Conservation (phyloP, 2,329 filamentous ascomycete genomes). For the Pseudogymnoascus sp. region DNA sequence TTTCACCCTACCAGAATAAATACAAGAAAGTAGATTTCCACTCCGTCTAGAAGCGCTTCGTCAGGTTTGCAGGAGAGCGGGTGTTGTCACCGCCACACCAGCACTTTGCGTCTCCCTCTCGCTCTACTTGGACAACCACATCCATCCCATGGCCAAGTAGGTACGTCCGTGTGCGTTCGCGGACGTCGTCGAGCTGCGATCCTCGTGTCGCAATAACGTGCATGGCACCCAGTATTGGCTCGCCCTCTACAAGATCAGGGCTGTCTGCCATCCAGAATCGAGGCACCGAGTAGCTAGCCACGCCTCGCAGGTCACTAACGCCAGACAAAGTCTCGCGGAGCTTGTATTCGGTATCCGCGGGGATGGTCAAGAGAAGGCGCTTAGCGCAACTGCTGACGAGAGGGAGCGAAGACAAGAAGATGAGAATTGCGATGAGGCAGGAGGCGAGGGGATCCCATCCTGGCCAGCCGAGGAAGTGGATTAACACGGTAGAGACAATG, state of each 20-base stretch:
- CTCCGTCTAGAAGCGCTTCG: not conserved
- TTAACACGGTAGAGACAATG: slow-evolving; percentile 81
- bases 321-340: slow-evolving; percentile 80
- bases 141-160: slow-evolving; percentile 66
- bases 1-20: not conserved
- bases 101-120: slow-evolving; percentile 63
- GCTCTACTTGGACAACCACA: slow-evolving; percentile 78
- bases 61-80: not conserved
- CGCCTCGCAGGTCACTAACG: slow-evolving; percentile 72
- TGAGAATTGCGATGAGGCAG: slow-evolving; percentile 85
- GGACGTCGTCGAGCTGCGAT: slow-evolving; percentile 73
- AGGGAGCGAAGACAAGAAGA: slow-evolving; percentile 85
- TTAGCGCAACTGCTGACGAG: slow-evolving; percentile 79
- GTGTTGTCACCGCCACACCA: slow-evolving; percentile 42
- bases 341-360: slow-evolving; percentile 77
- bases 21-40: not conserved
- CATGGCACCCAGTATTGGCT: slow-evolving; percentile 69
- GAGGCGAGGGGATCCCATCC: slow-evolving; percentile 94
- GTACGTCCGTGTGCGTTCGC: slow-evolving; percentile 66
- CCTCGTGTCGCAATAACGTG: slow-evolving; percentile 70
- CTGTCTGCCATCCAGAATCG: slow-evolving; percentile 88
- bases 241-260: slow-evolving; percentile 27
- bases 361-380: slow-evolving; percentile 74
- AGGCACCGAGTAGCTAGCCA: slow-evolving; percentile 76
- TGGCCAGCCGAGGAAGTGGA: slow-evolving; percentile 80